Conservation (phyloP, 192 early-diverging fungal genomes). For the Coemansia sp. region DNA sequence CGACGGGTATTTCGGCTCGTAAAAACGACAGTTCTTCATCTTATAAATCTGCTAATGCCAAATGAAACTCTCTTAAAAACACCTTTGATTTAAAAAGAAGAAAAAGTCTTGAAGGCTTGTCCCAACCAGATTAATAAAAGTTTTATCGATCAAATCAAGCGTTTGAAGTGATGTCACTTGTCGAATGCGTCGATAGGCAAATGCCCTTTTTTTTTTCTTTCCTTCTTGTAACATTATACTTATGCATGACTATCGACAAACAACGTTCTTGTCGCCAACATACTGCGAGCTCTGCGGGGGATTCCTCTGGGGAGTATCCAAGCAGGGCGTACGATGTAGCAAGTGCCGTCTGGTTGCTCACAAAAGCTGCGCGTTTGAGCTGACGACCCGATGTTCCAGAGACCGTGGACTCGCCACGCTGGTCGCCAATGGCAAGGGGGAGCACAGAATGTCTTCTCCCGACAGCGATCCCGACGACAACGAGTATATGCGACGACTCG, state of each 20-base stretch:
- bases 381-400: conserved; percentile 26
- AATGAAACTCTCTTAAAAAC: neutral
- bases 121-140: too few species aligned
- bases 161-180: neutral
- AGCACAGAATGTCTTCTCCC: too few species aligned
- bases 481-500: conserved; percentile 33
- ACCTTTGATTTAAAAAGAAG: neutral
- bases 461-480: neutral
- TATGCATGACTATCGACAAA: conserved; percentile 57
- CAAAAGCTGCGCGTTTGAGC: conserved; percentile 53
- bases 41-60: neutral
- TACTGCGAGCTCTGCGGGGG: conserved; percentile 64
- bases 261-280: conserved; percentile 57
- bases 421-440: neutral
- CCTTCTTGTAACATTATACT: conserved; percentile 7
- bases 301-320: conserved; percentile 66
- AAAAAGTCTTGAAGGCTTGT: too few species aligned
- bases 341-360: conserved; percentile 56
- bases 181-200: too few species aligned
- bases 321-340: conserved; percentile 62
- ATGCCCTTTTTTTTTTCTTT: neutral
- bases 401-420: conserved; percentile 39
- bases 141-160: too few species aligned
- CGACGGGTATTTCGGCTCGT: conserved; percentile 91
- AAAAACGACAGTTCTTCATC: conserved; percentile 73